Evolutionary conservation across 179 eudicot genomes (phyloP), one percentile per base, ranked within the genome.

Genomic region (Sideroxylon spinosum): DNA sequence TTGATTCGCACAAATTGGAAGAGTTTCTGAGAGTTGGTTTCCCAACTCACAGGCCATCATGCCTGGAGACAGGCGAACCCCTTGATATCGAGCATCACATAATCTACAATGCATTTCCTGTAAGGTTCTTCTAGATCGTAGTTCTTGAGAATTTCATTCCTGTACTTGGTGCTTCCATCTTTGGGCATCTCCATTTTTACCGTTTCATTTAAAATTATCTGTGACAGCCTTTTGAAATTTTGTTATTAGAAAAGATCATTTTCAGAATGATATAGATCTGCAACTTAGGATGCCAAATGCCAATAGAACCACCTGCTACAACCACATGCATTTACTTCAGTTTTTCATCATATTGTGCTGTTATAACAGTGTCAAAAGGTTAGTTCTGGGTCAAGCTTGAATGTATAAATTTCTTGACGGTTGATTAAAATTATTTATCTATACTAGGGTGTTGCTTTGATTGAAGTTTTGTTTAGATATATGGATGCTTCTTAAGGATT

Each of bases 51-150:
- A 88, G 98, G 71, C 99, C 98, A 26, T 90, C 98, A 29, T 93
- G 99, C 82, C 82, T 91, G 68, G 98, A 95, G 91, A 90, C 99
- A 26, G 99, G 97, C 81, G 91, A 95, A 83, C 95, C 91, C 77
- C 92, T 95, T 82, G 99, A 93, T 81, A 89, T 95, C 64, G 98
- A 95, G 84, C 99, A 95, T 88, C 98, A 91, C 80, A 84, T 95
- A 76, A 94, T 95, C 79, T 95, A 86, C 80, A 91, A 93, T 86
- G 91, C 84, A 55, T 91, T 89, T 71, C 97, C 92, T 37, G 99
- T 93, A 88, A 91, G 93, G 65, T 70, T 75, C 76, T 87, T 60
- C 28, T 19, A 23, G 44, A 26, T 69, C 65, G 8, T 32, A 22
- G 68, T 79, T 9, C 37, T 69, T 32, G 48, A 29, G 12, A 61